phyloP scores from a whole-genome alignment of 1,284 basidiomycete species.

The Apiotrichum akiyoshidainum region DNA sequence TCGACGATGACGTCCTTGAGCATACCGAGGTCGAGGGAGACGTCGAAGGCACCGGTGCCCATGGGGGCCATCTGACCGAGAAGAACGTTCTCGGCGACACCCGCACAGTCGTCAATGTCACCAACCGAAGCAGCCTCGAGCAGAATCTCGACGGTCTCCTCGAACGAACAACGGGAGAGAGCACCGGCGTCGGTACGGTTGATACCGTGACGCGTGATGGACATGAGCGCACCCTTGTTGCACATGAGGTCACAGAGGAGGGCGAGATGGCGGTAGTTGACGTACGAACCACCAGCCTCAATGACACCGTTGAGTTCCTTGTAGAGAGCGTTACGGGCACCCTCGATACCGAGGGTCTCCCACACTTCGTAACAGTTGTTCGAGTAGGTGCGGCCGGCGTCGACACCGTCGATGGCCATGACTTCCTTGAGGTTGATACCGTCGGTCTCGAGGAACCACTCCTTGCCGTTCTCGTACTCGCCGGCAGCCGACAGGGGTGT shows the following conservation, averaged over 20 bases:
- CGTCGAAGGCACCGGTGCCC: slow-evolving; percentile 93
- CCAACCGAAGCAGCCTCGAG: slow-evolving; percentile 98
- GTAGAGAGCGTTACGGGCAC: slow-evolving; percentile 88
- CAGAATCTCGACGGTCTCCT: slow-evolving; percentile 98
- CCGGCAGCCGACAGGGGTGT: slow-evolving; percentile 60
- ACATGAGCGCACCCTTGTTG: slow-evolving; percentile 91
- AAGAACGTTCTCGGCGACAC: slow-evolving; percentile 97
- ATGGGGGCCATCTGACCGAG: slow-evolving; percentile 98
- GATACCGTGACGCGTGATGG: slow-evolving; percentile 98
- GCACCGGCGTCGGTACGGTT: slow-evolving; percentile 96
- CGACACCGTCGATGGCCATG: slow-evolving; percentile 91
- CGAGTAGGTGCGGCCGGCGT: slow-evolving; percentile 86
- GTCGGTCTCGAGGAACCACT: slow-evolving; percentile 98
- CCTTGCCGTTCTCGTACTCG: slow-evolving; percentile 59
- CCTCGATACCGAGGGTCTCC: slow-evolving; percentile 97
- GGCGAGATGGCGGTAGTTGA: slow-evolving; percentile 96
- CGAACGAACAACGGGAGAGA: slow-evolving; percentile 97
- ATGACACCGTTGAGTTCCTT: slow-evolving; percentile 90
- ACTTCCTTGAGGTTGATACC: slow-evolving; percentile 92
- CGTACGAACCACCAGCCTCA: slow-evolving; percentile 98
- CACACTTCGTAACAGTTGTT: slow-evolving; percentile 97
- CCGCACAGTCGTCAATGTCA: slow-evolving; percentile 96
- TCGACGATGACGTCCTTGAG: slow-evolving; percentile 98
- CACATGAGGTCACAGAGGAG: slow-evolving; percentile 98
- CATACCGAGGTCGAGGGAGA: slow-evolving; percentile 95